Evolutionary conservation across 129 eudicot species (phyloP), one percentile per base, ranked within the genome.

Genomic region (Cynara cardunculus): DNA sequence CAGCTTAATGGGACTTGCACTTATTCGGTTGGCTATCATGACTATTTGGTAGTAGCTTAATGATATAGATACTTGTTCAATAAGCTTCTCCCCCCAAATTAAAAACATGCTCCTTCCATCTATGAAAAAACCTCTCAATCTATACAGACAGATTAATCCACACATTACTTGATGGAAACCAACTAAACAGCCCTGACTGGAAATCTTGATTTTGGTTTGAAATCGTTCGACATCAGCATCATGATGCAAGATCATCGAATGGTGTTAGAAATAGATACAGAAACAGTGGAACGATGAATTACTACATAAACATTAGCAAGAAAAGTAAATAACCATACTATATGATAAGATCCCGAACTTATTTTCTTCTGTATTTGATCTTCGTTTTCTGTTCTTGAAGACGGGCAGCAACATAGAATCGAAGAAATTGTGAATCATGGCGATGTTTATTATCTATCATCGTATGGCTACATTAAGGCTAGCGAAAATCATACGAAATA

Each of bases 381-480:
- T 56, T 19, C 65, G 7, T 56, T 56, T 56, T 6, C n/a, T 19
- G 65, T 56, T 18, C 65, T 56, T 56, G 24, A 56, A 56, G 9
- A 56, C 24, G 10, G 25, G 24, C 2, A 56, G 7, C 65, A 56
- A 56, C 65, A 56, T 18, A 56, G n/a, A 10, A 56, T 56, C 65
- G 10, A 56, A 56, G 24, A 56, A 56, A n/a, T 56, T 56, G 65
- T 56, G 7, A 14, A 49, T 25, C 46, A 75, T 30, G 27, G 9
- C 49, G 11, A 53, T 75, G 70, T 75, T 75, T 75, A 56, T 75
- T 56, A 56, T 56, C 65, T 56, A 75, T 8, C 19, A 75, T 27
- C 79, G 62, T 30, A 76, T 7, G 34, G 39, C 80, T 62, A 61
- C 32, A 62, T 31, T 39, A 62, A 32, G 24, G 56, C 80, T 62